Base-by-base conservation (phyloP, 108 stramenopile species). In the Cyclotella distinguenda region DNA sequence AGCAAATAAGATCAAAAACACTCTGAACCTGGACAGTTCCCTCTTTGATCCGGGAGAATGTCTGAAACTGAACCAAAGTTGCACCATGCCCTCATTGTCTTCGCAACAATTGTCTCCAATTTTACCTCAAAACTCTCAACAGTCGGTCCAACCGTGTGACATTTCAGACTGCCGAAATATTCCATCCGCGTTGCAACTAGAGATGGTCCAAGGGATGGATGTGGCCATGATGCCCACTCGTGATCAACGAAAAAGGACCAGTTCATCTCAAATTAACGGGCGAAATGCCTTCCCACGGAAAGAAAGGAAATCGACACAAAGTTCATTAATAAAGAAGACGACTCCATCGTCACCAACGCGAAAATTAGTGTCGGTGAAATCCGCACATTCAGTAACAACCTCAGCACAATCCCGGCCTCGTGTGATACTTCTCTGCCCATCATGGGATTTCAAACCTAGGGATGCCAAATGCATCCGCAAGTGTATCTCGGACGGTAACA, bases 351-450 rank as follows among this genome's bases (percentile, higher is more conserved):
- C 54, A 7, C n/a, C n/a, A n/a, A n/a, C n/a, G n/a, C n/a, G n/a
- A n/a, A n/a, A n/a, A n/a, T n/a, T n/a, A n/a, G n/a, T n/a, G n/a
- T n/a, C 11, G 9, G 9, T 38, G 8, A 38, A 38, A 38, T 5
- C 4, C 12, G 16, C 22, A 23, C 33, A 30, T 1, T 31, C 30
- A 32, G 66, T 6, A 19, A 34, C 43, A 8, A 48, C 48, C n/a
- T 30, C 61, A n/a, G 44, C 40, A 16, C 50, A 46, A 21, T 35
- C 51, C 26, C 61, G 6, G 1, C 74, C 74, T 5, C 57, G 40
- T 43, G 66, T 68, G 1, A 55, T 76, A 47, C 49, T 76, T 4
- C 56, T 76, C 3, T 45, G 64, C 23, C 74, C 74, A n/a, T 68
- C 62, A 7, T 56, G 25, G 54, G 47, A 59, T 35, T 59, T 66